These are phyloP conservation scores for Eucalyptus curtisii DNA, from an alignment of 345 rosid species.

Conservation along the genomic window DNA sequence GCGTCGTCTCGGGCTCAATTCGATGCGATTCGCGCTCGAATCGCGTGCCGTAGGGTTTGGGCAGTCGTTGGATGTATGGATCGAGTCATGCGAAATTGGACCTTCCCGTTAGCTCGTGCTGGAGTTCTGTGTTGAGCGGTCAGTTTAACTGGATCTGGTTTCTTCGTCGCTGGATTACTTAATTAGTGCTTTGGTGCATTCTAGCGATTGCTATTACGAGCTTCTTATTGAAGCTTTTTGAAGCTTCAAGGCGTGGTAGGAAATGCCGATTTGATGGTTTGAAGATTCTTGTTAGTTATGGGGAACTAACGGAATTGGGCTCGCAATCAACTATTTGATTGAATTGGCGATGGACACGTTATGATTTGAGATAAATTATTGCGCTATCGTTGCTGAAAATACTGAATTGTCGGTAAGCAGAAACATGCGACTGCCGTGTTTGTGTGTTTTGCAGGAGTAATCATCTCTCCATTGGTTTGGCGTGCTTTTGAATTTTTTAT, in stretches of 20 bases:
- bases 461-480: not conserved
- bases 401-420: not conserved
- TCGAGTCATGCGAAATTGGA: not conserved
- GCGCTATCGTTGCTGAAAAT: not conserved
- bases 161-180: not conserved
- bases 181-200: not conserved
- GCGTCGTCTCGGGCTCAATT: not conserved
- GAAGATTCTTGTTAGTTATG: not conserved
- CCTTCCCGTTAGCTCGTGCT: not conserved
- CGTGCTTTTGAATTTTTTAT: not conserved
- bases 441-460: not conserved
- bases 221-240: not conserved
- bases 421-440: not conserved
- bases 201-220: not conserved
- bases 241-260: not conserved
- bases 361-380: not conserved
- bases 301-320: not conserved
- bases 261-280: not conserved
- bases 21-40: not conserved
- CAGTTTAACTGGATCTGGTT: not conserved
- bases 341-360: not conserved
- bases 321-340: not conserved
- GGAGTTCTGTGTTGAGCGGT: not conserved
- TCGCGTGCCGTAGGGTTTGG: not conserved
- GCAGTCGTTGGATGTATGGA: not conserved